These are phyloP conservation scores for Xylariaceae sp. DNA, from an alignment of 2,329 filamentous ascomycete genomes.

Conservation along the genomic window DNA sequence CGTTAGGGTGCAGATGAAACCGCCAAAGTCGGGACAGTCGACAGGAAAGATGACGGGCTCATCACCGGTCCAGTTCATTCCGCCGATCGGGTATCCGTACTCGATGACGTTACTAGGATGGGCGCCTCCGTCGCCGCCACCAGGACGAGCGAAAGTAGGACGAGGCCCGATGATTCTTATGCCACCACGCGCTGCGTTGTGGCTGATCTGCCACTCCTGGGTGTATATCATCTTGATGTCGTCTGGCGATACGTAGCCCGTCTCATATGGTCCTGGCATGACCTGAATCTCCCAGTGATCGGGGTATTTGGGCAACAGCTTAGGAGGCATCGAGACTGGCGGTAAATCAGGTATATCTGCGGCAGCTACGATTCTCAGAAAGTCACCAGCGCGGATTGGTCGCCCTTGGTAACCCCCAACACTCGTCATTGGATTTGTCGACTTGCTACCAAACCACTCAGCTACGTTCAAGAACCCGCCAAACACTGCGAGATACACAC, in stretches of 20 bases:
- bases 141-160: conserved; percentile 33
- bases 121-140: conserved; percentile 32
- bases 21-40: conserved; percentile 38
- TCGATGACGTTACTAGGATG: conserved; percentile 40
- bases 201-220: conserved; percentile 32
- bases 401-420: conserved; percentile 3
- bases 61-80: conserved; percentile 39
- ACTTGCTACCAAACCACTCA: not conserved
- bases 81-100: conserved; percentile 35
- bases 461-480: conserved; percentile 6
- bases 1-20: conserved; percentile 35
- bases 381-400: conserved; percentile 2
- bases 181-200: conserved; percentile 37
- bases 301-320: conserved; percentile 14
- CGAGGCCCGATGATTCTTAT: conserved; percentile 34
- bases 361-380: conserved; percentile 1
- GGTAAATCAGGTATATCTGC: not conserved
- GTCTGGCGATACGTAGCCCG: conserved; percentile 33
- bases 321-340: conserved; percentile 11
- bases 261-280: conserved; percentile 35
- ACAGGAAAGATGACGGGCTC: conserved; percentile 34
- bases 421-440: not conserved
- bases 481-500: conserved; percentile 6
- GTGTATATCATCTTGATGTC: conserved; percentile 29
- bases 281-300: conserved; percentile 28